phyloP scores from a whole-genome alignment of 192 early-diverging fungal species.

The Rhizophagus sp. region DNA sequence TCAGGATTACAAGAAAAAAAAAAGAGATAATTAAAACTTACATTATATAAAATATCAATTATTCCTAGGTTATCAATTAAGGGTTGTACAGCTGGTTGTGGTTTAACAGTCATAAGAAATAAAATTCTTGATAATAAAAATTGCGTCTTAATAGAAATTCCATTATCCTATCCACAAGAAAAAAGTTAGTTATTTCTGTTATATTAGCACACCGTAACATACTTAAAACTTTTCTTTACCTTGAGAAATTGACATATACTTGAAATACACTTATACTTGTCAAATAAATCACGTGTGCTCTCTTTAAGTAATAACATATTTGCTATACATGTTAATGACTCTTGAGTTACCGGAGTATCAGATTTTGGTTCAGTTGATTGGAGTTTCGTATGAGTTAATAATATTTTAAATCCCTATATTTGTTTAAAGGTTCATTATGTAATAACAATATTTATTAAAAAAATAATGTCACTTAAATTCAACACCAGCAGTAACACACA shows the following conservation, averaged over 20 bases:
- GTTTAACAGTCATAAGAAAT: conserved; percentile 65
- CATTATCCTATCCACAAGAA: conserved; percentile 24
- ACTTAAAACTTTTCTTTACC: conserved; percentile 32
- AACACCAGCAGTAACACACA: too few species aligned
- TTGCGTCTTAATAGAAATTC: conserved; percentile 50
- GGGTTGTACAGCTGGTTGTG: conserved; percentile 38
- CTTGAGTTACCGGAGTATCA: conserved; percentile 42
- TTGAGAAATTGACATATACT: conserved; percentile 43
- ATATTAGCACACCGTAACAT: background rate
- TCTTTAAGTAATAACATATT: conserved; percentile 65
- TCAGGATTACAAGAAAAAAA: background rate
- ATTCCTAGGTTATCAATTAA: conserved; percentile 45
- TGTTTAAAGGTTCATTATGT: background rate
- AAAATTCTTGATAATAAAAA: conserved; percentile 68
- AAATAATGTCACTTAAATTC: too few species aligned
- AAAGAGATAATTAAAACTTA: conserved; percentile 27
- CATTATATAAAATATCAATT: conserved; percentile 40
- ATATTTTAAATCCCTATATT: conserved; percentile 38
- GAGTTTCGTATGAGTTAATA: conserved; percentile 40
- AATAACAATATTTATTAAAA: too few species aligned
- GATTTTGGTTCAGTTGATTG: conserved; percentile 21
- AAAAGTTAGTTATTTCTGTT: background rate
- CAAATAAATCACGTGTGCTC: conserved; percentile 45
- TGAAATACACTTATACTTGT: conserved; percentile 45
- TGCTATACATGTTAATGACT: conserved; percentile 68